Percentiles rank a stretch among this genome's conserved stretches.
These are phyloP conservation scores for Aschersonia sp. DNA, from an alignment of 2,329 filamentous ascomycete genomes.

Conservation along the genomic window DNA sequence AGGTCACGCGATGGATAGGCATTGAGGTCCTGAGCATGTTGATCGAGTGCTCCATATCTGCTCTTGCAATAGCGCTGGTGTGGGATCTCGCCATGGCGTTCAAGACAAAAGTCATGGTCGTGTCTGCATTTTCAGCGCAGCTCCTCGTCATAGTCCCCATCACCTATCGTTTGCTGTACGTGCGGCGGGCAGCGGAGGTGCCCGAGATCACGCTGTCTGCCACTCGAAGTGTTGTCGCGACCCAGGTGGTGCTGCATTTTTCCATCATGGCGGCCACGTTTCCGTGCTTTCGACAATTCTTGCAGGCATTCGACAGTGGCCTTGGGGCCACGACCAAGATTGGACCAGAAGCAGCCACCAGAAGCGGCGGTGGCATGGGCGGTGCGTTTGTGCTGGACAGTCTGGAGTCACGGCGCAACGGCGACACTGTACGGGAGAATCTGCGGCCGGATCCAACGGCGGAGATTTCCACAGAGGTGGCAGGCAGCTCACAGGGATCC, in stretches of 20 bases:
- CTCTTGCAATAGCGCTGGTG: conserved; percentile 6
- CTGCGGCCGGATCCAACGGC: conserved; percentile 2
- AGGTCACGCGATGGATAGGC: conserved; percentile 6
- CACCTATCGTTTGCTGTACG: conserved; percentile 4
- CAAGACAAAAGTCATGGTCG: conserved; percentile 6
- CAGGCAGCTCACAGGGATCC: not conserved
- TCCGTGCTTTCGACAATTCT: conserved; percentile 8
- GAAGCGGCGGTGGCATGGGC: conserved; percentile 1
- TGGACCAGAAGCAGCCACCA: not conserved
- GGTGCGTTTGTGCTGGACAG: conserved; percentile 5
- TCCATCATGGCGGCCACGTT: conserved; percentile 9
- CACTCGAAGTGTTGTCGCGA: conserved; percentile 3
- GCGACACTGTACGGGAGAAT: not conserved
- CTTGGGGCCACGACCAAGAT: conserved; percentile 8
- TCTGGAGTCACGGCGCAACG: not conserved
- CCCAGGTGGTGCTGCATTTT: conserved; percentile 8
- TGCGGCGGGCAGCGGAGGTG: not conserved
- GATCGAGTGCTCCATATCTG: conserved; percentile 5
- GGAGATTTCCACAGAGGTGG: conserved; percentile 1
- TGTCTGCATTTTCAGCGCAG: conserved; percentile 8
- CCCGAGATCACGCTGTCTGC: conserved; percentile 1
- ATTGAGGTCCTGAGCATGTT: conserved; percentile 5
- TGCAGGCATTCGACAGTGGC: conserved; percentile 7
- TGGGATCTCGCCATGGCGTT: conserved; percentile 6
- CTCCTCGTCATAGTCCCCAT: conserved; percentile 7